These are phyloP conservation scores for Rubia balearica DNA, from an alignment of 305 asterid genomes.

Conservation along the genomic window DNA sequence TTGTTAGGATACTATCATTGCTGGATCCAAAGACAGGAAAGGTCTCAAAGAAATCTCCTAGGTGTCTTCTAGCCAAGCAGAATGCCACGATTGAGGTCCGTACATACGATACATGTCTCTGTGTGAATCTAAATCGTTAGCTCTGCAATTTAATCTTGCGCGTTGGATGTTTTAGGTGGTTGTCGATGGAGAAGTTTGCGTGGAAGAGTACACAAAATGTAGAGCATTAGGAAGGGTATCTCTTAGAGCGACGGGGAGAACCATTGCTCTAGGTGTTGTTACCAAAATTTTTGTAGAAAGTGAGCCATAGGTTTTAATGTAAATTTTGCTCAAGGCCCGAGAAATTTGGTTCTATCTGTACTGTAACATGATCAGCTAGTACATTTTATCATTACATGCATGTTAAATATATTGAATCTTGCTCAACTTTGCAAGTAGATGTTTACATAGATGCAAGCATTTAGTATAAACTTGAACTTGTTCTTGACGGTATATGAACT, in stretches of 20 bases:
- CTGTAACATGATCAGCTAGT: background rate
- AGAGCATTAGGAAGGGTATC: slow-evolving; percentile 81
- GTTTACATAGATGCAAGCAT: background rate
- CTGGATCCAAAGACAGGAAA: slow-evolving; percentile 90
- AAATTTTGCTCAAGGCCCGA: too few relatives aligned
- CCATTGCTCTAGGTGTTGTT: slow-evolving; percentile 79
- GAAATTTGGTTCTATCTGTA: background rate
- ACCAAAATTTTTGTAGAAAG: slow-evolving; percentile 36
- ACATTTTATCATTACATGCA: background rate
- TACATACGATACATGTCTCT: background rate
- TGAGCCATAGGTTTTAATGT: slow-evolving; percentile 20
- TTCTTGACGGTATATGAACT: too few relatives aligned
- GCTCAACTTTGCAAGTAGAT: background rate
- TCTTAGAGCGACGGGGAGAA: slow-evolving; percentile 78
- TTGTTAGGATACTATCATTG: slow-evolving; percentile 57
- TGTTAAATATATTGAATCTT: too few relatives aligned
- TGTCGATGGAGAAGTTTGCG: slow-evolving; percentile 65
- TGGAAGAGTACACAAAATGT: slow-evolving; percentile 58
- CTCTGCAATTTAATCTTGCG: background rate
- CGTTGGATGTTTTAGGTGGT: slow-evolving; percentile 41
- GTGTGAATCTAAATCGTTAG: background rate
- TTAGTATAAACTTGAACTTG: too few relatives aligned
- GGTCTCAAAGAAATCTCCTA: slow-evolving; percentile 67
- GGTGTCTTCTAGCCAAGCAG: slow-evolving; percentile 78
- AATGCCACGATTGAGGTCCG: slow-evolving; percentile 79